A percentile compares a stretch with the other conserved stretches of the same genome.
Evolutionary conservation across 2,329 filamentous ascomycete genomes (phyloP).

Genomic region (Hirsutella thompsonii): DNA sequence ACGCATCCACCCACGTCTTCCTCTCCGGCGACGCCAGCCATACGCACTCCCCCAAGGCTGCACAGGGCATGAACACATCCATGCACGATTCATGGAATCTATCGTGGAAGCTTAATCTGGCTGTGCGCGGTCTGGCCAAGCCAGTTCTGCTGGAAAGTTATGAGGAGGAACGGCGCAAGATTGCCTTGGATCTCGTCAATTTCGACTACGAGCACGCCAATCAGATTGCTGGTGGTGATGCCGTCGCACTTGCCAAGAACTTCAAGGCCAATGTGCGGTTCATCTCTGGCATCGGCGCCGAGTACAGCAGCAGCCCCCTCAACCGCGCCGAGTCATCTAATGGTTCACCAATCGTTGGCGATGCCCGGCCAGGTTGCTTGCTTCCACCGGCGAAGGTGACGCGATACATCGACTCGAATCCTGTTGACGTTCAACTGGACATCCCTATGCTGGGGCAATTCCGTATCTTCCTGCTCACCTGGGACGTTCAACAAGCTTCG

Average conservation of each 20-base stretch:
- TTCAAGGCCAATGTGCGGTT: constrained; percentile 60
- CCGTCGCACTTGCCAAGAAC: constrained; percentile 50
- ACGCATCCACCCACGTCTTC: constrained; percentile 49
- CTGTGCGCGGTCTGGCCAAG: constrained; percentile 42
- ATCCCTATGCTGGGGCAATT: constrained; percentile 70
- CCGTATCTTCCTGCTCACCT: constrained; percentile 58
- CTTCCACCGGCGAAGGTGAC: constrained; percentile 58
- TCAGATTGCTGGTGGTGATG: constrained; percentile 48
- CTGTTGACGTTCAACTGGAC: constrained; percentile 64
- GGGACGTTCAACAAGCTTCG: constrained; percentile 41
- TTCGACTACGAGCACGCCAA: constrained; percentile 47
- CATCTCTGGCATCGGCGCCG: constrained; percentile 59
- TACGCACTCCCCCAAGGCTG: constrained; percentile 60
- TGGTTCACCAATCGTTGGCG: constrained; percentile 28
- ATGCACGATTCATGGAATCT: constrained; percentile 52
- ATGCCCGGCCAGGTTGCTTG: constrained; percentile 39
- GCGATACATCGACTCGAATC: constrained; percentile 65
- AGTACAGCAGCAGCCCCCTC: constrained; percentile 38
- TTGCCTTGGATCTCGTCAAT: constrained; percentile 44
- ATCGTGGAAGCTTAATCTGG: constrained; percentile 36
- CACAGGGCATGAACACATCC: constrained; percentile 53
- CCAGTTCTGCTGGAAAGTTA: constrained; percentile 45
- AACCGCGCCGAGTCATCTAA: constrained; percentile 27
- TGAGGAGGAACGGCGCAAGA: constrained; percentile 48
- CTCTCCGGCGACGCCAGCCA: constrained; percentile 59